phyloP scores from a whole-genome alignment of 441 rosid species.

The Arabidopsis lyrata region DNA sequence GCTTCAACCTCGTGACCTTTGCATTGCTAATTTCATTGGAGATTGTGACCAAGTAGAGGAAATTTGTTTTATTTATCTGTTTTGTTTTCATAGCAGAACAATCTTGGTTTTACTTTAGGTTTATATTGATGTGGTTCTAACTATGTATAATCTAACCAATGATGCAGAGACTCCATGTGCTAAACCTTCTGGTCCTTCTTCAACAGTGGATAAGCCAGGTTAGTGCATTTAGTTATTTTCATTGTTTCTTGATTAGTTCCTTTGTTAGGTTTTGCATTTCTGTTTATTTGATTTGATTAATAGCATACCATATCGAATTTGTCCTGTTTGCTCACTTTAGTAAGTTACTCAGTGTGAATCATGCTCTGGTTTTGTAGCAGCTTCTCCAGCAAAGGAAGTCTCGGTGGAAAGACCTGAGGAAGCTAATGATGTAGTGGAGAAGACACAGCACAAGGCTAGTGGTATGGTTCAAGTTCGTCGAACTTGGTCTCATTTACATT shows the following conservation, averaged over 20 bases:
- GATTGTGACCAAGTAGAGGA: not conserved
- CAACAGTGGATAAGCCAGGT: slow-evolving; percentile 56
- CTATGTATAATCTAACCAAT: slow-evolving; percentile 17
- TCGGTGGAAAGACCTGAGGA: slow-evolving; percentile 49
- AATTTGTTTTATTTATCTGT: not conserved
- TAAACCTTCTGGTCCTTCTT: slow-evolving; percentile 44
- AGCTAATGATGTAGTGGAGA: slow-evolving; percentile 39
- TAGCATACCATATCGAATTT: too few species aligned
- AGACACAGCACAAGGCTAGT: slow-evolving; percentile 54
- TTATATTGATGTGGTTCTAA: slow-evolving; percentile 5
- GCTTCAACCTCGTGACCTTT: slow-evolving; percentile 3
- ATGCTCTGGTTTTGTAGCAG: slow-evolving; percentile 37
- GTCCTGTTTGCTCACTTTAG: not conserved
- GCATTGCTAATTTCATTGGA: not conserved
- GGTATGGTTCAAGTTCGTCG: slow-evolving; percentile 58
- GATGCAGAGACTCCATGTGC: slow-evolving; percentile 68
- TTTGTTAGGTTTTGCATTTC: slow-evolving; percentile 7
- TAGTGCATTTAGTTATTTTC: slow-evolving; percentile 30
- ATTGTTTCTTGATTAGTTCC: slow-evolving; percentile 8
- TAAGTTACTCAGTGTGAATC: slow-evolving; percentile 12
- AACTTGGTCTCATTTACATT: too few species aligned
- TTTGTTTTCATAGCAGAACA: slow-evolving; percentile 4
- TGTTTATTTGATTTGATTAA: not conserved
- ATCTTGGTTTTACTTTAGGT: not conserved
- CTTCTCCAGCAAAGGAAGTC: slow-evolving; percentile 39